Base-by-base conservation (phyloP, 495 filamentous ascomycete genomes). In the Penicillium arizonense region DNA sequence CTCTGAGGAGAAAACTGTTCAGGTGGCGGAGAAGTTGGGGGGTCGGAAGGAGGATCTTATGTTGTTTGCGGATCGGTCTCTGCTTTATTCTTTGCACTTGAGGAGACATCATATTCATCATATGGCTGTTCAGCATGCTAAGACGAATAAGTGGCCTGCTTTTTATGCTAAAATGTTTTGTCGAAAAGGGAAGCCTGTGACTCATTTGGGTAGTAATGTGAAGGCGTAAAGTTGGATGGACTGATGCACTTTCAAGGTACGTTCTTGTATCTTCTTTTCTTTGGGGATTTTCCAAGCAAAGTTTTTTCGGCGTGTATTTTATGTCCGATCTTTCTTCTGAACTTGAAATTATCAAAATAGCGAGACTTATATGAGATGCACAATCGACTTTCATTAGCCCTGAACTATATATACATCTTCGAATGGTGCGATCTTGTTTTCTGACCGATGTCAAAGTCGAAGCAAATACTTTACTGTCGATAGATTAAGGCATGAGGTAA, bases 21-120 rank as follows among this genome's bases (percentile, higher is more conserved):
- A 38, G 1, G 26, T 59, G 8, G 53, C 24, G 11, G 34, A 61
- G 40, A 44, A 40, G 35, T 48, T 65, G 10, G 24, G 23, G 3
- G 21, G 36, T 10, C 37, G 62, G 20, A 38, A 24, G 11, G 20
- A 36, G 20, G 30, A 49, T 13, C 36, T 69, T 21, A 44, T 47
- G 7, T 35, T 71, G n/a, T 71, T 62, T 49, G 57, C 55, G 14
- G 56, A 68, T 55, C 57, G 59, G 2, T 63, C 57, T 3, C 39
- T 52, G 49, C 63, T 57, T n/a, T 65, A 63, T 44, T 52, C 50
- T 37, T 30, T 53, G 43, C 52, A 54, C 40, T 52, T 61, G 3
- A 55, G 59, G 10, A 41, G 63, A 14, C 56, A 63, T 40, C 63
- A 65, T 46, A 65, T 65, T 32, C 43, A 56, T 28, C 46, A 51